Conservation (phyloP, 495 filamentous ascomycete genomes). For the Trypethelium eluteriae region DNA sequence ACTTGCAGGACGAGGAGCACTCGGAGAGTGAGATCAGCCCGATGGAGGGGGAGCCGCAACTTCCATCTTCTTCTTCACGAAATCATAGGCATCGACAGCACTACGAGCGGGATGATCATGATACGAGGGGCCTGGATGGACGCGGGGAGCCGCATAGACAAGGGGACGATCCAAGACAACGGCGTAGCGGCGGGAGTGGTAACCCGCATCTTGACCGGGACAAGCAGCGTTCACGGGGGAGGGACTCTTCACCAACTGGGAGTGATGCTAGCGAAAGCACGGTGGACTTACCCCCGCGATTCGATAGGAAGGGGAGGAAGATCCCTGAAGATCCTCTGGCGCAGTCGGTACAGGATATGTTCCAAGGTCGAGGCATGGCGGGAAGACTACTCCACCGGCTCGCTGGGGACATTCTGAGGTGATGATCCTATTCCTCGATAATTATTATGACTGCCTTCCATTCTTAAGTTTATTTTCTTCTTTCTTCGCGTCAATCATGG, state of each 20-base stretch:
- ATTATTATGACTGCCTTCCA: neutral
- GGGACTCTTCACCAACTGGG: neutral
- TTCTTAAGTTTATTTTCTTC: neutral
- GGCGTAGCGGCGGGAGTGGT: neutral
- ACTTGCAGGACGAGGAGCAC: constrained; percentile 2
- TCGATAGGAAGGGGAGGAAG: constrained; percentile 11
- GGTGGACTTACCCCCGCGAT: constrained; percentile 13
- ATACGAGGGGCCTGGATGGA: neutral
- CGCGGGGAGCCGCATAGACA: neutral
- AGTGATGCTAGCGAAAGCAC: neutral
- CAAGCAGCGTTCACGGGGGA: neutral
- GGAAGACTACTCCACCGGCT: neutral
- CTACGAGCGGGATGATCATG: neutral
- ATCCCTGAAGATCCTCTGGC: constrained; percentile 4
- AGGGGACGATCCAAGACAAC: neutral
- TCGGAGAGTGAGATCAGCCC: constrained; percentile 8
- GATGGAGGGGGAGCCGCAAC: neutral
- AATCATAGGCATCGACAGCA: neutral
- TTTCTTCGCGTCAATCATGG: neutral
- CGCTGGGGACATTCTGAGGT: neutral
- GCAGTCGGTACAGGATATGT: constrained; percentile 4
- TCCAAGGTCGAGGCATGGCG: neutral
- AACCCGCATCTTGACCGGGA: neutral
- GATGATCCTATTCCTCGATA: neutral
- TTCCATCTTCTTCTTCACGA: neutral